Conservation (phyloP, 371 early-diverging fungal genomes). For the Rhizomucor miehei region DNA sequence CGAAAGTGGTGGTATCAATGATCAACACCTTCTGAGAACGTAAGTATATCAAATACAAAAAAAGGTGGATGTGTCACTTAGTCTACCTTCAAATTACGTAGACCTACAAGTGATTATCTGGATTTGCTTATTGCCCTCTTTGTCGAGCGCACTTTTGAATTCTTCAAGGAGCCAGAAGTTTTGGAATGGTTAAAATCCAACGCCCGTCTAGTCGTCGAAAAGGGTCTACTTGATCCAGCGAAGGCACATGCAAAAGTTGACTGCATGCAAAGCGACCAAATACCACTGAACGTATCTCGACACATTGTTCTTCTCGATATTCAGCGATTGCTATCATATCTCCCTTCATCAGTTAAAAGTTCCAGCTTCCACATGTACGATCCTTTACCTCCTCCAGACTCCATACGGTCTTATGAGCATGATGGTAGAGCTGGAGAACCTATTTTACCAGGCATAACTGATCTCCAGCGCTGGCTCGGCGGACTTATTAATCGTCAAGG, state of each 20-base stretch:
- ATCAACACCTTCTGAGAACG: slow-evolving; percentile 3
- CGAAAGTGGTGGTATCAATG: slow-evolving; percentile 12
- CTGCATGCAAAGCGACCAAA: slow-evolving; percentile 14
- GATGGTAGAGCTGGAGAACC: slow-evolving; percentile 15
- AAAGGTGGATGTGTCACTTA: neutral
- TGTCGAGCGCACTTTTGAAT: slow-evolving; percentile 56
- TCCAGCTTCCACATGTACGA: slow-evolving; percentile 68
- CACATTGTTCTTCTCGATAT: slow-evolving; percentile 73
- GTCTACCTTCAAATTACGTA: slow-evolving; percentile 3
- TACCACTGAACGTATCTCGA: slow-evolving; percentile 67
- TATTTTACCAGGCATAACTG: no score
- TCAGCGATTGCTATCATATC: slow-evolving; percentile 49
- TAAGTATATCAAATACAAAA: neutral
- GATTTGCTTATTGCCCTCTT: slow-evolving; percentile 54
- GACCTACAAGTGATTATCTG: slow-evolving; percentile 23
- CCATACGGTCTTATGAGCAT: slow-evolving; percentile 46
- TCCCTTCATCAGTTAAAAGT: slow-evolving; percentile 51
- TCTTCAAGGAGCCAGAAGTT: slow-evolving; percentile 78
- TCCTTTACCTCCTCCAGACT: slow-evolving; percentile 71
- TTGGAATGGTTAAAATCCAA: slow-evolving; percentile 50
- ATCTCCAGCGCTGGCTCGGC: no score
- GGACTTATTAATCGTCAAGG: slow-evolving; percentile 19
- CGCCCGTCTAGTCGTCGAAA: slow-evolving; percentile 10
- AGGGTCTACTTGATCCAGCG: slow-evolving; percentile 6
- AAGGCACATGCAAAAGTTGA: slow-evolving; percentile 14